Percentiles rank a stretch among this genome's conserved stretches.
Conservation (phyloP, 306 rosid genomes). For the Cucumis cinereus region DNA sequence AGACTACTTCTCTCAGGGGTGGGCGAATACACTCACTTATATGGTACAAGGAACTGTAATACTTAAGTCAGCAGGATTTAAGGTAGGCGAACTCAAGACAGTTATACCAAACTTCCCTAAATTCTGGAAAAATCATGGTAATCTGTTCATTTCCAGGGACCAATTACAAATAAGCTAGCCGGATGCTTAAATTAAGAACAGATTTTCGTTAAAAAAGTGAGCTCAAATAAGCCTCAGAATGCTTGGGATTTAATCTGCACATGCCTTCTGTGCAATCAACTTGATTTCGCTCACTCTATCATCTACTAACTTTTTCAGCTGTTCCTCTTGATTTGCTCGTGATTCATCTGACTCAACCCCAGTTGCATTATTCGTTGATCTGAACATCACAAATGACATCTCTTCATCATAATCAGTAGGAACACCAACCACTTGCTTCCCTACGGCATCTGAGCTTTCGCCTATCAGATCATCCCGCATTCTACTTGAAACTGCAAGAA, state of each 20-base stretch:
- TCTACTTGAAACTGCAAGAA: slow-evolving; percentile 42
- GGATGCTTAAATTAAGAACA: neutral
- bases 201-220: neutral
- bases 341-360: slow-evolving; percentile 44
- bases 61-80: neutral
- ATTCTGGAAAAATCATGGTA: neutral
- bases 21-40: neutral
- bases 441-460: slow-evolving; percentile 50
- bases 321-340: slow-evolving; percentile 56
- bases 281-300: slow-evolving; percentile 65
- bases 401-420: slow-evolving; percentile 35
- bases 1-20: neutral
- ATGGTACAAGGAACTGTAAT: neutral
- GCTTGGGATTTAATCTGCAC: slow-evolving; percentile 8
- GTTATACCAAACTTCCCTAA: neutral
- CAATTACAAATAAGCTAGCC: neutral
- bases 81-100: neutral
- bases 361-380: slow-evolving; percentile 27
- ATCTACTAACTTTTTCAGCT: slow-evolving; percentile 53
- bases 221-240: neutral
- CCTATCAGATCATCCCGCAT: slow-evolving; percentile 75
- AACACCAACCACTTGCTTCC: slow-evolving; percentile 57
- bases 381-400: slow-evolving; percentile 65
- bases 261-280: slow-evolving; percentile 53
- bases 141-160: neutral